Evolutionary conservation across 345 rosid species (phyloP), one percentile per base, ranked within the genome.

Genomic region (Gossypium raimondii): DNA sequence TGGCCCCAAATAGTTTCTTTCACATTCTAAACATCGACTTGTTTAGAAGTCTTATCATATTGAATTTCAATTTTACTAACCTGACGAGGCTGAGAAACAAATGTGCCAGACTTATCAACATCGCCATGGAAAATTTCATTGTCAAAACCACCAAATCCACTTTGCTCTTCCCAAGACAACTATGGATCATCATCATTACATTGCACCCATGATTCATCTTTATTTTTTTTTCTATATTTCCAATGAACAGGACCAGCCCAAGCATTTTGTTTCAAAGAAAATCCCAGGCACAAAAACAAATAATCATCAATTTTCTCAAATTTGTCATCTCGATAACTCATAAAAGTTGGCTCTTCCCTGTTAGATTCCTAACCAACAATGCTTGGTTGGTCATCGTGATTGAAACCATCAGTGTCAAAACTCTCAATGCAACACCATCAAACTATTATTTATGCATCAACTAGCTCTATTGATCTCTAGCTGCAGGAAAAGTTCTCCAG

Each of bases 181-280:
- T 66, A 77, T 43, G 83, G 79, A 78, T 87, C 93, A 76, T 61
- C 22, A 59, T 88, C 89, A 76, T 85, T 90, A 71, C 14, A 71
- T 72, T 78, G 84, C 77, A 82, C 88, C 78, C 82, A 81, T 41
- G 22, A 73, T 64, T 83, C 89, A 81, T 82, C 98, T 94, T 29
- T 29, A 29, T 29, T 3, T 29, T 29, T 77, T 85, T 89, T 94
- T 50, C 72, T 88, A 77, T 84, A 94, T 81, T 94, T 92, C 97
- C 97, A 94, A 76, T 92, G 95, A 80, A 89, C 95, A 81, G 98
- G 98, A 82, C 98, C 98, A 7, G 98, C 98, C 98, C 98, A 94
- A 60, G 89, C 89, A 86, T 94, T 94, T 80, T 84, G 93, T 82
- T 87, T 93, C 20, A 88, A 82, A 55, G 84, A 56, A 57, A 84